Base-by-base conservation (phyloP, 768 basidiomycete genomes). In the Suillus sp. region DNA sequence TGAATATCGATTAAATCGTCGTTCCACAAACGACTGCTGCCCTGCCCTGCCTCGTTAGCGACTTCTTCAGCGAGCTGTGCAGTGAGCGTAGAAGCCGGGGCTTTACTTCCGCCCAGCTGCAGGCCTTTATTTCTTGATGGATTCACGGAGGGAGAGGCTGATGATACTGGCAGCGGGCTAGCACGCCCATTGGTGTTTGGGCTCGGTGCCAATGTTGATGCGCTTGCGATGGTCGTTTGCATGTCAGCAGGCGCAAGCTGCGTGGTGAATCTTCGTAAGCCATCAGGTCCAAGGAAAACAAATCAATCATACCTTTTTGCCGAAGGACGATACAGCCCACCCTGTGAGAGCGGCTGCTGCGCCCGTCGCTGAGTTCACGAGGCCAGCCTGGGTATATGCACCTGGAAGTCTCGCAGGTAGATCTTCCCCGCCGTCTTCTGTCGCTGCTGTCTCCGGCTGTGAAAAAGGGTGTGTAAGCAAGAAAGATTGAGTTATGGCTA, bases 261-360 rank as follows among this genome's bases (percentile, higher is more conserved):
- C 59, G 62, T 35, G 25, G 25, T 45, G 10, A 2, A 38, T 25
- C 1, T 20, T 18, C 27, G 37, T 38, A 25, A 56, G 25, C 11
- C 14, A 34, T 10, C 42, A 27, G 10, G 56, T 6, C 38, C 37
- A 38, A 1, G 8, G 43, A 14, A 1, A 34, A 2, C 1, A 22
- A 13, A 27, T 53, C 16, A 5, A 16, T 60, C 78, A 35, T 60
- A 91, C 92, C 81, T 91, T 92, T 78, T 88, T 95, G 32, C 91
- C 88, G 0, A 98, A 70, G 0, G 92, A 95, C 4, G 94, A 91
- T 48, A 98, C 93, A 2, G 96, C 96, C 96, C 96, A 99, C 7
- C 95, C 94, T 16, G 96, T 96, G 3, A 99, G 78, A 20, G 89
- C 91, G 10, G 92, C 90, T 20, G 96, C 96, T 3, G 95, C 96